phyloP scores from a whole-genome alignment of 345 rosid genomes.

The Hibiscus syriacus region DNA sequence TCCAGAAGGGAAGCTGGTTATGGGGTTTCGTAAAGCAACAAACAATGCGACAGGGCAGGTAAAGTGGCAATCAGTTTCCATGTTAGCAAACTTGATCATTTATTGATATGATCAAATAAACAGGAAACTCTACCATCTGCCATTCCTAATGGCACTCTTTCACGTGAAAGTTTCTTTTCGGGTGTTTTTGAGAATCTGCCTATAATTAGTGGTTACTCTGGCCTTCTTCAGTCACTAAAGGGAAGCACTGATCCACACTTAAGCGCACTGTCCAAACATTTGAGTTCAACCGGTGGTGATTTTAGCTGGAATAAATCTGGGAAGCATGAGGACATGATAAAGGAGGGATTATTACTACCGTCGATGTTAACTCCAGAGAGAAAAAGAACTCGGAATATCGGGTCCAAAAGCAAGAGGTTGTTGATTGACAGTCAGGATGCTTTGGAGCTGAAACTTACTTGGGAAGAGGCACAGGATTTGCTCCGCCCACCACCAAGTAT shows the following conservation, averaged over 20 bases:
- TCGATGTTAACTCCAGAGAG: constrained; percentile 51
- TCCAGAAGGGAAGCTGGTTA: constrained; percentile 94
- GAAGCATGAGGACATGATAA: constrained; percentile 57
- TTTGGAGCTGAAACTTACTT: constrained; percentile 82
- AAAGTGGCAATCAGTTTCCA: constrained; percentile 21
- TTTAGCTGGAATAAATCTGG: constrained; percentile 64
- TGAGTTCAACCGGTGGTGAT: constrained; percentile 56
- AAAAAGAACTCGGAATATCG: constrained; percentile 76
- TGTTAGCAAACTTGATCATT: constrained; percentile 16
- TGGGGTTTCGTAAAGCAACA: constrained; percentile 97
- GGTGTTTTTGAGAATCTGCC: constrained; percentile 60
- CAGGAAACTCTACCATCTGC: constrained; percentile 50
- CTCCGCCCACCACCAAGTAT: constrained; percentile 68
- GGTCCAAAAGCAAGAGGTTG: constrained; percentile 82
- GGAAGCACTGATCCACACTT: constrained; percentile 70
- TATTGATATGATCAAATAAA: constrained; percentile 31
- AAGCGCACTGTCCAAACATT: constrained; percentile 59
- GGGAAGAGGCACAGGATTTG: constrained; percentile 97
- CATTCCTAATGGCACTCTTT: constrained; percentile 44
- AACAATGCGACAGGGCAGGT: constrained; percentile 69
- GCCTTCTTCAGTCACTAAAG: constrained; percentile 73
- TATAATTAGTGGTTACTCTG: constrained; percentile 55
- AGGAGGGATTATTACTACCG: constrained; percentile 55
- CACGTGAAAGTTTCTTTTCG: constrained; percentile 57
- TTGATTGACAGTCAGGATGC: constrained; percentile 77